Percentiles rank a stretch among this genome's conserved stretches.
Conservation (phyloP, 225 moss, liverwort and hornwort genomes). For the Polytrichum formosum region DNA sequence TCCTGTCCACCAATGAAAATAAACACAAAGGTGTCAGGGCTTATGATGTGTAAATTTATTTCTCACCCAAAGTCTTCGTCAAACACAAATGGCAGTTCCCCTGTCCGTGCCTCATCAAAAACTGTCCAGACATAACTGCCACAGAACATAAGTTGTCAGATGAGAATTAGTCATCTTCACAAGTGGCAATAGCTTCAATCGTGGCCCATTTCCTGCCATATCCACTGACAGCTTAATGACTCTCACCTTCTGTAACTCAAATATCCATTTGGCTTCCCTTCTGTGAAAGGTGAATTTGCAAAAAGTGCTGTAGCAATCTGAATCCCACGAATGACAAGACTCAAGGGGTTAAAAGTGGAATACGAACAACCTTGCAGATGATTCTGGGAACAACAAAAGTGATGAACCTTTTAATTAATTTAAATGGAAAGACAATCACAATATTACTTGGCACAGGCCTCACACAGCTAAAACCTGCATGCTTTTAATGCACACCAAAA, state of each 20-base stretch:
- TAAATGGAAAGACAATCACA: background rate
- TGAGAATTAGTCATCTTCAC: too few relatives aligned
- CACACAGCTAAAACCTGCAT: too few relatives aligned
- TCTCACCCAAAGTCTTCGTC: conserved; percentile 82
- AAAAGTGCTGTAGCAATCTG: conserved; percentile 98
- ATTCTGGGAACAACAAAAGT: background rate
- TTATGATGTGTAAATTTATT: too few relatives aligned
- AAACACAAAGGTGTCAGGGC: background rate
- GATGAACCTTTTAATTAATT: background rate
- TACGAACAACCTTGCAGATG: background rate
- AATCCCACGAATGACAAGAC: conserved; percentile 10
- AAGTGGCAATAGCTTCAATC: background rate
- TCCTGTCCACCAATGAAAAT: background rate
- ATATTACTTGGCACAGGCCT: too few relatives aligned
- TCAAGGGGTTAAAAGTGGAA: background rate
- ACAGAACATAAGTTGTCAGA: conserved; percentile 3
- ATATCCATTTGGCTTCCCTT: conserved; percentile 91
- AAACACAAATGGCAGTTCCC: conserved; percentile 94
- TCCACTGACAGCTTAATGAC: background rate
- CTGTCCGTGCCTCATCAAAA: conserved; percentile 83
- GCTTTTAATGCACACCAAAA: background rate
- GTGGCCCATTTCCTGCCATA: conserved; percentile 6
- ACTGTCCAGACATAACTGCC: conserved; percentile 93
- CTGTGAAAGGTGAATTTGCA: conserved; percentile 92
- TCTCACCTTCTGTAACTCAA: conserved; percentile 89